phyloP scores from a whole-genome alignment of 768 basidiomycete species.

The Mycena chlorophos region DNA sequence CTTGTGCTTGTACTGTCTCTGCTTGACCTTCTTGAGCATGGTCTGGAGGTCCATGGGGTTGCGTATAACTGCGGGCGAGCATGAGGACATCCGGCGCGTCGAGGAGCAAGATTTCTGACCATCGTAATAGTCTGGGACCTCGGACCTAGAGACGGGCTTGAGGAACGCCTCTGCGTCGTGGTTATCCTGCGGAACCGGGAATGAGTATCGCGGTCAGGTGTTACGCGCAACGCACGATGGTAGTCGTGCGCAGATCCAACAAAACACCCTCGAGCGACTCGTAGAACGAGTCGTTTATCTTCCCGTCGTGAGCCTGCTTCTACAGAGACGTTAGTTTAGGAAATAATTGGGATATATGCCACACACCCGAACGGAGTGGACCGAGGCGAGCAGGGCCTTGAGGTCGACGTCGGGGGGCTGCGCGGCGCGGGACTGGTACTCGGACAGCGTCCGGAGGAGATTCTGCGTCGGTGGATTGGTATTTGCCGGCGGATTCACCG shows the following conservation, averaged over 20 bases:
- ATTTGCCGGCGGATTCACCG: conserved; percentile 7
- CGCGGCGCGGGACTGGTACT: conserved; percentile 64
- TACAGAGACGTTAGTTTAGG: conserved; percentile 30
- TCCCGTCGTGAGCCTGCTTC: conserved; percentile 58
- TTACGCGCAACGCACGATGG: conserved; percentile 57
- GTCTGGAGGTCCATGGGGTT: conserved; percentile 96
- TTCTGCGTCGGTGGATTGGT: conserved; percentile 50
- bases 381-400: conserved; percentile 75
- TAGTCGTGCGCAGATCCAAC: conserved; percentile 77
- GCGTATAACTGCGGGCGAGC: conserved; percentile 66
- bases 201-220: conserved; percentile 22
- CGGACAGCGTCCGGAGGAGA: conserved; percentile 84
- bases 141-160: conserved; percentile 86
- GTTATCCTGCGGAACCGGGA: conserved; percentile 58
- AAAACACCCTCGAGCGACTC: conserved; percentile 91
- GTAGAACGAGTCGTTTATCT: conserved; percentile 86
- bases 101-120: conserved; percentile 47
- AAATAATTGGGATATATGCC: conserved; percentile 14
- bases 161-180: conserved; percentile 92
- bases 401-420: conserved; percentile 72
- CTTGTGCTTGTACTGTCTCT: conserved; percentile 90
- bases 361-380: conserved; percentile 87
- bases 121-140: conserved; percentile 92
- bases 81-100: conserved; percentile 13
- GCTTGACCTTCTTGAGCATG: conserved; percentile 91